phyloP scores from a whole-genome alignment of 1,139 yeast species.

The Suhomyces choctaworum region DNA sequence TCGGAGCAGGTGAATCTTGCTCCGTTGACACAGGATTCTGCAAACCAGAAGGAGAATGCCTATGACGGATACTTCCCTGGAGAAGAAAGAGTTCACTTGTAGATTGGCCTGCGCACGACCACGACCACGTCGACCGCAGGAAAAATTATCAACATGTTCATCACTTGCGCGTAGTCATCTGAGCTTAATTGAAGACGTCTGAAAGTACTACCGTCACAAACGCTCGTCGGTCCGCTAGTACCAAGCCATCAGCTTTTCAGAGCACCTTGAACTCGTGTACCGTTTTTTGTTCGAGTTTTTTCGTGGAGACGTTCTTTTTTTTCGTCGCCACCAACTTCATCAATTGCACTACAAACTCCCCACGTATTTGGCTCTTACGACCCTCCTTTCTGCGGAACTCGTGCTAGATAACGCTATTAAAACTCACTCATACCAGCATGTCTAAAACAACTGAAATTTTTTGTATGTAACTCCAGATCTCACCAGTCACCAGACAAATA shows the following conservation, averaged over 20 bases:
- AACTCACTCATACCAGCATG: conserved; percentile 14
- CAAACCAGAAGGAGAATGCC: conserved; percentile 7
- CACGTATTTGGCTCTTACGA: no score
- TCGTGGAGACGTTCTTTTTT: no score
- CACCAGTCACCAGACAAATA: conserved; percentile 1
- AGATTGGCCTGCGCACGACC: conserved; percentile 11
- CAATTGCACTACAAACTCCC: no score
- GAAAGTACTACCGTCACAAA: not conserved
- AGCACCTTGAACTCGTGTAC: no score
- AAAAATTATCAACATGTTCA: conserved; percentile 9
- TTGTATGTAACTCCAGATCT: conserved; percentile 15
- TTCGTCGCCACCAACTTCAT: no score
- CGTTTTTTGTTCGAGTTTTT: no score
- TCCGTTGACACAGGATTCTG: conserved; percentile 4
- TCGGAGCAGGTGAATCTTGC: conserved; percentile 8
- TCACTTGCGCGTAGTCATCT: conserved; percentile 1
- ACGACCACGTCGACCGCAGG: conserved; percentile 8
- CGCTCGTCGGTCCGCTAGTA: no score
- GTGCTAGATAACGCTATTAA: not conserved
- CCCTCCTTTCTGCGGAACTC: not conserved
- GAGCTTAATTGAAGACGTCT: not conserved
- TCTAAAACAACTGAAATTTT: conserved; percentile 21
- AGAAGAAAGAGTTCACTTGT: conserved; percentile 20
- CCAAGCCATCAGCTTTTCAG: no score
- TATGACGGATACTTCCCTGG: conserved; percentile 14